Base-by-base conservation (phyloP, 2,329 filamentous ascomycete genomes). In the Colletotrichum viniferum region DNA sequence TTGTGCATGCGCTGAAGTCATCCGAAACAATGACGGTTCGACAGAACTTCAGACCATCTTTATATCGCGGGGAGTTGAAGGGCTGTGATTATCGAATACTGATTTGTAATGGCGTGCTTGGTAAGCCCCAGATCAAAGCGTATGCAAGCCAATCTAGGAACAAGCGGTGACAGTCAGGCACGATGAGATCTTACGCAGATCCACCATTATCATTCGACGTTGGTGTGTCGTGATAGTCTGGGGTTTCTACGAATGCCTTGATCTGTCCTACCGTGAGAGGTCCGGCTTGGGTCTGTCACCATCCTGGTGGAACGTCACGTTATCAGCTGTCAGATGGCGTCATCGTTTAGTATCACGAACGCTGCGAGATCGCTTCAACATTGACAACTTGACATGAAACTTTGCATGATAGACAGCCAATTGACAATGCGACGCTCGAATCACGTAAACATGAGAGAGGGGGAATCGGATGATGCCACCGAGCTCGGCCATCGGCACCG, bases 61-160 rank as follows among this genome's bases (percentile, higher is more conserved):
- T 64, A 64, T 73, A 73, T 28, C 24, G 58, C 30, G 48, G 7
- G 13, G 28, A 24, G 10, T 12, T 12, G n/a, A 34, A 16, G 18
- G 16, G 55, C 71, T 43, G 36, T 4, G 13, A 48, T 48, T 38
- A 52, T 36, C 13, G 6, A 26, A 24, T 9, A n/a, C 32, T 3
- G 43, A 73, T 75, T 75, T 67, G 73, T 68, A 66, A 68, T 75
- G 32, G 73, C 73, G 73, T 73, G 73, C 69, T 73, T 73, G 73
- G 63, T 73, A 21, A 75, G 63, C 63, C 26, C 32, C 26, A 18
- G 7, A 61, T 55, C 38, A 58, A 24, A 56, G 28, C 34, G n/a
- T 16, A 58, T 63, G 43, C 63, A 28, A 63, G 63, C 58, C 43
- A 67, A 66, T 43, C 38, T 63, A 38, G 55, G 10, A 68, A 73